Conservation (phyloP, 495 filamentous ascomycete genomes). For the Penicillium herquei region DNA sequence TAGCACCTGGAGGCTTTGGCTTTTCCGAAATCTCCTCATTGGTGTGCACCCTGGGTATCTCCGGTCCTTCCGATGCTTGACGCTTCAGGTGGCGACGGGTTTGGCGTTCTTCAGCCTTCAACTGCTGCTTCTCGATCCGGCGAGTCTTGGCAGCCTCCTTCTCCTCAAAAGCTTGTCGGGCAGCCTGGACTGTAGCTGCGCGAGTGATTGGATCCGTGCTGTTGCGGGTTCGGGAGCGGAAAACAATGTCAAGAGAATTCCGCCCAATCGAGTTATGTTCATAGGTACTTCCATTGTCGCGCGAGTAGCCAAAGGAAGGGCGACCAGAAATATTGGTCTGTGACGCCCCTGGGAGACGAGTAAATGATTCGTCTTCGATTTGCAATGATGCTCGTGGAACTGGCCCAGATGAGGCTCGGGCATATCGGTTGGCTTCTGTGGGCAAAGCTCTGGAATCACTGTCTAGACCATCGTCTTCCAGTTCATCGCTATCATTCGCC, state of each 20-base stretch:
- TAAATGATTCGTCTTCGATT: constrained; percentile 48
- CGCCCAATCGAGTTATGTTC: constrained; percentile 51
- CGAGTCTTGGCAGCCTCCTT: constrained; percentile 58
- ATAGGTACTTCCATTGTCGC: constrained; percentile 41
- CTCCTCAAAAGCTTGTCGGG: constrained; percentile 56
- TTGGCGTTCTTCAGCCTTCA: constrained; percentile 47
- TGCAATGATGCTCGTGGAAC: constrained; percentile 43
- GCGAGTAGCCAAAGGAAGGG: constrained; percentile 48
- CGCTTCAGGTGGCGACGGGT: constrained; percentile 37
- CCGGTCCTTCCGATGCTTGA: constrained; percentile 13
- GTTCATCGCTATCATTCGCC: constrained; percentile 45
- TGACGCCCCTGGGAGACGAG: constrained; percentile 46
- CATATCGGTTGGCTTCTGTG: constrained; percentile 28
- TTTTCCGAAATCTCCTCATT: constrained; percentile 18
- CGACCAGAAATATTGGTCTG: constrained; percentile 54
- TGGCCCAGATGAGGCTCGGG: constrained; percentile 30
- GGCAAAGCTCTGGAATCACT: constrained; percentile 22
- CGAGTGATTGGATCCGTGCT: constrained; percentile 50
- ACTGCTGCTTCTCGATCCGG: constrained; percentile 54
- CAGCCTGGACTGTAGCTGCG: constrained; percentile 53
- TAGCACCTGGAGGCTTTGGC: not conserved
- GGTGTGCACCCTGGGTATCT: constrained; percentile 9
- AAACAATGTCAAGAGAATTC: constrained; percentile 56
- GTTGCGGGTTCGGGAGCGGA: constrained; percentile 47
- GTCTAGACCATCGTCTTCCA: constrained; percentile 33